Evolutionary conservation across 2,329 filamentous ascomycete species (phyloP), one percentile per base, ranked within the genome.

Genomic region (Colletotrichum karsti): DNA sequence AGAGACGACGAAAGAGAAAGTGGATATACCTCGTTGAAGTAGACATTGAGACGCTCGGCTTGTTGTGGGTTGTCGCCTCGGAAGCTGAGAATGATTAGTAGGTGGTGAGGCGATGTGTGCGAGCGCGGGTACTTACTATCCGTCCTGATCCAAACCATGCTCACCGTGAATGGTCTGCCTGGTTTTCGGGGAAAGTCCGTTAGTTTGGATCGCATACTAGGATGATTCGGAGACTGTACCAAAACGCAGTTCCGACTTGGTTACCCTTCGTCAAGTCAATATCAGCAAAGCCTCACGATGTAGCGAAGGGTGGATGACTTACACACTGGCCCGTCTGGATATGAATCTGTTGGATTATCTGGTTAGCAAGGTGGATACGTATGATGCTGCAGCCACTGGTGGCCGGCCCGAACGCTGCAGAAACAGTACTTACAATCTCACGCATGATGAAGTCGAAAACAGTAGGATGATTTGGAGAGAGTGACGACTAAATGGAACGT

Each of bases 211-310:
- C n/a, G n/a, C n/a, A n/a, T n/a, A 20, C 0, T 7, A 7, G 28
- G 57, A 62, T 13, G 8, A 1, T 57, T n/a, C 30, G 15, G 35
- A 59, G 51, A 63, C 86, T 89, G 74, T 85, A 93, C 92, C 96
- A 99, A 90, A 99, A 99, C 85, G 96, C 96, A 88, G 96, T 95
- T 94, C 96, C 96, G 77, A 98, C 97, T 93, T 99, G 96, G 92
- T 99, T 98, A 90, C 96, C 95, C 95, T 98, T 78, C 75, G 59
- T 1, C 1, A 37, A 70, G 69, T 75, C 54, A 72, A 33, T 22
- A n/a, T 41, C n/a, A 56, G 28, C 37, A 24, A 41, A 2, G 8
- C 2, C 7, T 5, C 20, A 20, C 28, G 2, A 41, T 1, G 2
- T n/a, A n/a, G 13, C 28, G 33, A 9, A 8, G 20, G n/a, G n/a